Evolutionary conservation across 352 stramenopile species (phyloP).

Genomic region (Phytophthora quininea): DNA sequence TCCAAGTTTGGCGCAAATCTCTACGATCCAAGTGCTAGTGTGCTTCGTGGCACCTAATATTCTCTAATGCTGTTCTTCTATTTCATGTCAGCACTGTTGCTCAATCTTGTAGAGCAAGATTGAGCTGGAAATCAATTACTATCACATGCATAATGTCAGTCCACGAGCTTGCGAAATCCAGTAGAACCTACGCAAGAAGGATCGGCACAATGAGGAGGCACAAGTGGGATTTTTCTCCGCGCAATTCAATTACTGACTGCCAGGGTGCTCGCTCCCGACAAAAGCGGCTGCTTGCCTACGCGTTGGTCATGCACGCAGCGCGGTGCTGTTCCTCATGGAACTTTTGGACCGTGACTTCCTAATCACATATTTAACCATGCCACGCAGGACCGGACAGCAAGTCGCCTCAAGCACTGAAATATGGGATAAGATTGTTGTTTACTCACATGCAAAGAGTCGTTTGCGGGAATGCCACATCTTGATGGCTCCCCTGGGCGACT

Average conservation of each 20-base stretch:
- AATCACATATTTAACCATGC: neutral
- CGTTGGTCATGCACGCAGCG: neutral
- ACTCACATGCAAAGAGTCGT: no score
- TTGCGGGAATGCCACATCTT: no score
- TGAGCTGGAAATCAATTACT: neutral
- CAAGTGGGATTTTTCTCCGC: neutral
- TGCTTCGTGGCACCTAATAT: neutral
- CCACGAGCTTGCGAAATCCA: neutral
- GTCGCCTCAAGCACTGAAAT: no score
- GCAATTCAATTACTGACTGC: neutral
- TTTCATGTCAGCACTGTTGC: neutral
- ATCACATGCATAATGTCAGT: neutral
- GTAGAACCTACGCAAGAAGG: neutral
- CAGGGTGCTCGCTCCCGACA: slow-evolving; percentile 2
- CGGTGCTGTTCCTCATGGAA: slow-evolving; percentile 1
- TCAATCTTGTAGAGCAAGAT: neutral
- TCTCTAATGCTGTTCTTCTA: neutral
- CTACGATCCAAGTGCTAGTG: neutral
- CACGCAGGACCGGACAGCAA: neutral
- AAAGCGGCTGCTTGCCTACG: neutral
- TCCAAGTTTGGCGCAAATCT: neutral
- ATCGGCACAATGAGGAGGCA: neutral
- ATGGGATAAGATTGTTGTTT: no score
- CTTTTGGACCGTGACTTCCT: slow-evolving; percentile 2
- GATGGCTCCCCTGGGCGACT: no score